A percentile compares a stretch with the other conserved stretches of the same genome.
phyloP scores from a whole-genome alignment of 2,329 filamentous ascomycete species.

The Ophiostoma quercus region DNA sequence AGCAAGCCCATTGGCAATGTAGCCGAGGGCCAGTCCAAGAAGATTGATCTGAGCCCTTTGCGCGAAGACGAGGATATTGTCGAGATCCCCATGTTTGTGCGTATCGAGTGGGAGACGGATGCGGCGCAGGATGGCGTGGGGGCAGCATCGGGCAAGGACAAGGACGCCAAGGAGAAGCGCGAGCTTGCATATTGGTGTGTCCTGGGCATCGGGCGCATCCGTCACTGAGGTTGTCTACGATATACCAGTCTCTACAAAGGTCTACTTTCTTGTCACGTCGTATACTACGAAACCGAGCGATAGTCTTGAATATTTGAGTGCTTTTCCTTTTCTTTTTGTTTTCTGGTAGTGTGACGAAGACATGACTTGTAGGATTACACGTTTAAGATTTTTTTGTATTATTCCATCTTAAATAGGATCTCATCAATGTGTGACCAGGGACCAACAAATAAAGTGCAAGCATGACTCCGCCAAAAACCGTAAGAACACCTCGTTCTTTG shows the following conservation, averaged over 20 bases:
- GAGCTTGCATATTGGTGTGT: slow-evolving; percentile 97
- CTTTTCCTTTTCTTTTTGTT: neutral
- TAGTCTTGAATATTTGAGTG: neutral
- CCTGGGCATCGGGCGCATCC: slow-evolving; percentile 78
- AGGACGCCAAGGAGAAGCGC: slow-evolving; percentile 66
- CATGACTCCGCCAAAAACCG: slow-evolving; percentile 19
- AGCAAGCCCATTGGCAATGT: slow-evolving; percentile 34
- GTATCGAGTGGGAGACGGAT: slow-evolving; percentile 83
- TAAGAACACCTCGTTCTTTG: slow-evolving; percentile 17
- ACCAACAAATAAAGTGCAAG: slow-evolving; percentile 18
- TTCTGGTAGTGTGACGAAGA: neutral
- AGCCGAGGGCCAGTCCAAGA: slow-evolving; percentile 15
- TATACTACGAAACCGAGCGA: slow-evolving; percentile 1
- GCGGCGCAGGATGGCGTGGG: slow-evolving; percentile 58
- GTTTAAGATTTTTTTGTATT: slow-evolving; percentile 22
- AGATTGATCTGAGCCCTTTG: slow-evolving; percentile 43
- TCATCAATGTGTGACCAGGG: slow-evolving; percentile 21
- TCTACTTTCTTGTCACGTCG: neutral
- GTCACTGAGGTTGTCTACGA: slow-evolving; percentile 32
- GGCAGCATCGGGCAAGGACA: slow-evolving; percentile 47
- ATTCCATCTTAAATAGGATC: slow-evolving; percentile 17
- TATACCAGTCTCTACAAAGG: neutral
- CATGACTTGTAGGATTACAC: neutral
- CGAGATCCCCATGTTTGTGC: slow-evolving; percentile 91
- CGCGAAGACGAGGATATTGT: slow-evolving; percentile 59